phyloP scores from a whole-genome alignment of 345 rosid species.

The Aegle marmelos region DNA sequence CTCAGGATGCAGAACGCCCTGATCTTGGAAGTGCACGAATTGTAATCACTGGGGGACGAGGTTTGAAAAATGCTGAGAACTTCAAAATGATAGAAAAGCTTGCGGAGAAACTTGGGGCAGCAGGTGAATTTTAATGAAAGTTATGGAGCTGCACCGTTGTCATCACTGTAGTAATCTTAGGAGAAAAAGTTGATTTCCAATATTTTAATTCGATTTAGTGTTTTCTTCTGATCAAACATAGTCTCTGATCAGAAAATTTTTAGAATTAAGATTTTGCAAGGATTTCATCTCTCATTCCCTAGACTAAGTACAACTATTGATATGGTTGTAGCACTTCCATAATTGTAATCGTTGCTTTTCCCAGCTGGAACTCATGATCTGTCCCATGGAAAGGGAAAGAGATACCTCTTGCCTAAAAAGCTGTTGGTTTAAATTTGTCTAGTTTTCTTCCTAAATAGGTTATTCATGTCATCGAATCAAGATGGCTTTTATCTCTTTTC shows the following conservation, averaged over 20 bases:
- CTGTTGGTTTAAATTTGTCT: neutral
- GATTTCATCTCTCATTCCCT: neutral
- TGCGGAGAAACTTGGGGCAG: conserved; percentile 95
- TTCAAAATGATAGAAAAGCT: conserved; percentile 93
- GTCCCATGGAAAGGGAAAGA: neutral
- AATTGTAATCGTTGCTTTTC: neutral
- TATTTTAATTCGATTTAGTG: neutral
- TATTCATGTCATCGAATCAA: neutral
- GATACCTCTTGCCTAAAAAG: neutral
- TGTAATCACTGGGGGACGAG: conserved; percentile 94
- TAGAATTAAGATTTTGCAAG: neutral
- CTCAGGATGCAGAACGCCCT: conserved; percentile 88
- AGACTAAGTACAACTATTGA: neutral
- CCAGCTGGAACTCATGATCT: neutral
- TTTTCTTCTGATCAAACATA: neutral
- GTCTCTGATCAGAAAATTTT: neutral
- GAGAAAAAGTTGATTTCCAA: neutral
- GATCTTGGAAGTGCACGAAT: conserved; percentile 91
- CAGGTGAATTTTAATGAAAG: conserved; percentile 44
- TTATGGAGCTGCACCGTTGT: neutral
- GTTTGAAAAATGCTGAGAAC: conserved; percentile 84
- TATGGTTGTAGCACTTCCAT: neutral
- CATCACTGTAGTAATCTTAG: neutral
- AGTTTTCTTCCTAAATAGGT: neutral
- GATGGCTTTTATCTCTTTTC: neutral